Evolutionary conservation across 73 alveolate genomes (phyloP).

Genomic region (Halteria grandinella): DNA sequence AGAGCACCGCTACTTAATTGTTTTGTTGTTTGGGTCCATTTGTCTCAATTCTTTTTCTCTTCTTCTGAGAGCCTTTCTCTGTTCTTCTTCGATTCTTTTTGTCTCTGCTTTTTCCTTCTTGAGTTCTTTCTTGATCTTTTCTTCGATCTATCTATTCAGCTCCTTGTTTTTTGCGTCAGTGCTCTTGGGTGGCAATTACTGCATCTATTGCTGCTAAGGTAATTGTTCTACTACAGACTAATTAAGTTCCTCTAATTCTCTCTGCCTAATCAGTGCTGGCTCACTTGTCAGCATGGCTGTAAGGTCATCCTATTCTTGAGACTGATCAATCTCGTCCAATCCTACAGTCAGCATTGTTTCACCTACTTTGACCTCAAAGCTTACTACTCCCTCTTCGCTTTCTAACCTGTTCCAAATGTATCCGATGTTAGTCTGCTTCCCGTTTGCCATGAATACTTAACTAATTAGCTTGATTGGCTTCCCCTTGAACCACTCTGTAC

Average conservation of each 20-base stretch:
- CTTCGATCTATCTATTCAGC: conserved; percentile 4
- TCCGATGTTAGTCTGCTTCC: too few species aligned
- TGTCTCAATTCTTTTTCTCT: background rate
- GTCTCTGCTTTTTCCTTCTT: background rate
- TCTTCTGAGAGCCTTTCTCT: background rate
- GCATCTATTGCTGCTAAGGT: background rate
- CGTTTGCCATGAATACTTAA: too few species aligned
- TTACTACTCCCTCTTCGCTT: conserved; percentile 23
- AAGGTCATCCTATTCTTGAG: background rate
- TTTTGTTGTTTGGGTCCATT: background rate
- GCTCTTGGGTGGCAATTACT: background rate
- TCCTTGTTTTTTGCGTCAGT: background rate
- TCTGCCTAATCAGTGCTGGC: too few species aligned
- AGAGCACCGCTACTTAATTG: background rate
- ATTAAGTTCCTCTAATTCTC: too few species aligned
- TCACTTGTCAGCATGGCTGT: background rate
- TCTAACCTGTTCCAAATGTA: background rate
- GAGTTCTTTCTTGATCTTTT: background rate
- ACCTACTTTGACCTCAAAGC: background rate
- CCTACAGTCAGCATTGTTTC: background rate
- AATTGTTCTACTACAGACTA: background rate
- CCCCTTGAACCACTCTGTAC: background rate
- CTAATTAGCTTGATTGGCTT: background rate
- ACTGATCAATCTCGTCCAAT: background rate
- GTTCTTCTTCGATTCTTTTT: background rate